Base-by-base conservation (phyloP, 192 early-diverging fungal species). In the Entomortierella parvispora region DNA sequence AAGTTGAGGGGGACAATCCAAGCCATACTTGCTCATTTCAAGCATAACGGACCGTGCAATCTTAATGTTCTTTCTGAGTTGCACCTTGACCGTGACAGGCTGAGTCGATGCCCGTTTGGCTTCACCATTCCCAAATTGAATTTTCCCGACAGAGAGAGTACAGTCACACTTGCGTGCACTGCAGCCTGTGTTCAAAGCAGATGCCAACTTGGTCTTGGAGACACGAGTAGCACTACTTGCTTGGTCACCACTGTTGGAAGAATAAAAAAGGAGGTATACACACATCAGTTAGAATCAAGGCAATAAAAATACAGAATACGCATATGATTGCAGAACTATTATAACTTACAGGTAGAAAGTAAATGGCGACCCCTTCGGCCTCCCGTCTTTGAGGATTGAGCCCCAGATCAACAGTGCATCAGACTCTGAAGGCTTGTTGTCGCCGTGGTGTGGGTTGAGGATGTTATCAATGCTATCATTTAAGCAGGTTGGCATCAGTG, bases 101-200 rank as follows among this genome's bases (percentile, higher is more conserved):
- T 29, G 3, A 34, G 54, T 42, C 17, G 54, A 56, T 34, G 54
- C 54, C 32, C 54, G 32, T 56, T 56, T 56, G 1, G 54, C 54
- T 56, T 56, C 54, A 32, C 54, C 34, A 17, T 42, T 56, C 5
- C 54, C 54, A 56, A 56, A 56, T 22, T 56, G 54, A 0, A 56
- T 12, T 32, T 34, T 42, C 37, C 54, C 54, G 17, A 34, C 29
- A 0, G 54, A 56, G 54, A 56, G 54, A 56, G 34, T 56, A 56
- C 54, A 56, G n/a, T 56, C 54, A 34, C 54, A 42, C 34, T 56
- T 56, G 34, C 54, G 54, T 33, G 54, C 54, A 34, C 54, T 42
- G 34, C 33, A 56, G 20, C 54, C 54, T 56, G 54, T 56, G 54
- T 56, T 56, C 54, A 56, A 56, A 56, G 54, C 54, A 56, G 17